Evolutionary conservation across 2,329 filamentous ascomycete genomes (phyloP).

Genomic region (Mycosphaerelloides madeirae): DNA sequence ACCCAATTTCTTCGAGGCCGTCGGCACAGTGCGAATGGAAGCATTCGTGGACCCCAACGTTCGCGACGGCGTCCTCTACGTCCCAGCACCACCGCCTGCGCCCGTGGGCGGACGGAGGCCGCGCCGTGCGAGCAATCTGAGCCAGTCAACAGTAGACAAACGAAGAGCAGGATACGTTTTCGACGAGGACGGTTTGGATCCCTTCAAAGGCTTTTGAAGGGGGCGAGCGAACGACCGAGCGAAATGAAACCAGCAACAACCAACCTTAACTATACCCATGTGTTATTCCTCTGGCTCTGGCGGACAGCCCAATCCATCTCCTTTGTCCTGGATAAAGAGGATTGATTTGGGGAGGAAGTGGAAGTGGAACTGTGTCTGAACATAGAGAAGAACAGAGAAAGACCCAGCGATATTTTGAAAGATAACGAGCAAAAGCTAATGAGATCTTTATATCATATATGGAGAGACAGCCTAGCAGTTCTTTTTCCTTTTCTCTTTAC

Average conservation of each 20-base stretch:
- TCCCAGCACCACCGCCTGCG: constrained; percentile 25
- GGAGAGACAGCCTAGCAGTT: background rate
- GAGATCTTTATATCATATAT: background rate
- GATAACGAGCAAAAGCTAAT: background rate
- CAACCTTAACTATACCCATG: background rate
- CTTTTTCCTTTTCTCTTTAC: too few relatives aligned
- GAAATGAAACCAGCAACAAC: background rate
- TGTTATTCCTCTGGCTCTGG: too few relatives aligned
- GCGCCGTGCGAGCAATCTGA: constrained; percentile 27
- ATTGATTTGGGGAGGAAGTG: background rate
- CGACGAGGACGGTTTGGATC: constrained; percentile 33
- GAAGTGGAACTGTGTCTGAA: background rate
- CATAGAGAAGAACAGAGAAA: background rate
- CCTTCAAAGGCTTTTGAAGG: constrained; percentile 33
- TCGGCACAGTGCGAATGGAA: constrained; percentile 93
- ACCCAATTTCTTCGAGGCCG: constrained; percentile 72
- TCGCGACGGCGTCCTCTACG: constrained; percentile 29
- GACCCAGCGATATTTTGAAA: background rate
- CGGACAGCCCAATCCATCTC: background rate
- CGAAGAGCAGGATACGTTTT: constrained; percentile 31
- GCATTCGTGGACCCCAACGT: constrained; percentile 69
- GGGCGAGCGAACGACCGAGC: background rate
- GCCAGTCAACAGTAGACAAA: constrained; percentile 28
- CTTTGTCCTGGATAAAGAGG: background rate
- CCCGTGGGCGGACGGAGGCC: constrained; percentile 15